Conservation (phyloP, 176 grass and related monocot species). For the Hordeum marinum region DNA sequence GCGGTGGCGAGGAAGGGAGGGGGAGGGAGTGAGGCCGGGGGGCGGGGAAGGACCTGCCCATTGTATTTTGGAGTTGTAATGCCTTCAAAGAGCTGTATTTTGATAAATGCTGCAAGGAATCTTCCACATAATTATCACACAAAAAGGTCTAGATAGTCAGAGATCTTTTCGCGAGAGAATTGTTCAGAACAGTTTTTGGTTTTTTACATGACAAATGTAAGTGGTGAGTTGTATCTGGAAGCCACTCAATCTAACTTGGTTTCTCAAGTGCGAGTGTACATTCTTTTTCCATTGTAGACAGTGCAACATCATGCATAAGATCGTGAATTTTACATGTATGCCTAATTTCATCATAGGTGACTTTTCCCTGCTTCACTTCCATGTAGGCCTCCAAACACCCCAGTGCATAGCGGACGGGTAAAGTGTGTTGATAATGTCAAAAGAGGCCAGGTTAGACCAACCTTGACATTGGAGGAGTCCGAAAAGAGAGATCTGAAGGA, state of each 20-base stretch:
- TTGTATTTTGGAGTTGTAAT: accelerated
- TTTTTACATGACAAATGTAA: not conserved
- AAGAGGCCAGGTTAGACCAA: too few relatives aligned
- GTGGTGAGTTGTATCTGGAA: not conserved
- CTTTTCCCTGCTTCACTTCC: too few relatives aligned
- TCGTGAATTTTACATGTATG: not conserved
- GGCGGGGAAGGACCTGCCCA: accelerated
- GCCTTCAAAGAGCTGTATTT: not conserved
- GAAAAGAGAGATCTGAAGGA: too few relatives aligned
- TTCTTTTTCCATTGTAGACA: not conserved
- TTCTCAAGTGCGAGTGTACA: not conserved
- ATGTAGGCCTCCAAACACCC: too few relatives aligned
- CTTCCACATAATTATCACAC: accelerated
- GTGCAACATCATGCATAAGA: not conserved
- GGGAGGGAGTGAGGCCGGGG: too few relatives aligned
- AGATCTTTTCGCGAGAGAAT: not conserved
- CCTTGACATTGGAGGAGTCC: too few relatives aligned
- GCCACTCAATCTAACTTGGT: not conserved
- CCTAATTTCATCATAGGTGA: too few relatives aligned
- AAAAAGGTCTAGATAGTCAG: not conserved
- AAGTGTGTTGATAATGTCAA: too few relatives aligned
- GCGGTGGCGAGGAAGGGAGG: too few relatives aligned
- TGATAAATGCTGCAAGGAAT: not conserved
- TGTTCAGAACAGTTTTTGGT: not conserved
- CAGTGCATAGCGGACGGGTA: too few relatives aligned